Evolutionary conservation across 1,284 basidiomycete species (phyloP).

Genomic region (Irpex sp.): DNA sequence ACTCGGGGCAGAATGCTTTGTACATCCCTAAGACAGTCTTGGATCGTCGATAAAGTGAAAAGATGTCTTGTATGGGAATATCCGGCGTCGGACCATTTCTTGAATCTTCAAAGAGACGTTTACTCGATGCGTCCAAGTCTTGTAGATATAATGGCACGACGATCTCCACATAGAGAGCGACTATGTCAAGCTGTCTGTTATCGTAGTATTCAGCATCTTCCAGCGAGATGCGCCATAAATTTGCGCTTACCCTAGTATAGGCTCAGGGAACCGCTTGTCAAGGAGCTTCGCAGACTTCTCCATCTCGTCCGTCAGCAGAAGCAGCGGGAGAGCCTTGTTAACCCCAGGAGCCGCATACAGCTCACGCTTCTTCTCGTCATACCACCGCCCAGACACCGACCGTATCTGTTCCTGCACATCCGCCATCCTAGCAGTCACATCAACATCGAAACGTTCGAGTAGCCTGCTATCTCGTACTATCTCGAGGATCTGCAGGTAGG

Average conservation of each 20-base stretch:
- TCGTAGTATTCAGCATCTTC: conserved; percentile 10
- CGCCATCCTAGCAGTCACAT: conserved; percentile 58
- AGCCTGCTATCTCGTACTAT: conserved; percentile 70
- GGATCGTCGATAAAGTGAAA: conserved; percentile 78
- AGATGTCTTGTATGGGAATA: conserved; percentile 85
- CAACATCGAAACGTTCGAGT: conserved; percentile 63
- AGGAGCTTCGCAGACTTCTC: conserved; percentile 82
- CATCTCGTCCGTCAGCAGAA: conserved; percentile 85
- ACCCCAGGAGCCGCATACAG: conserved; percentile 61
- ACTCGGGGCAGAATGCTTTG: conserved; percentile 78
- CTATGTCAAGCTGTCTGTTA: conserved; percentile 71
- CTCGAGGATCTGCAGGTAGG: conserved; percentile 65
- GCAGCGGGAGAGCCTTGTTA: conserved; percentile 74
- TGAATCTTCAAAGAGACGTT: conserved; percentile 71
- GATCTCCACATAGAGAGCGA: conserved; percentile 73
- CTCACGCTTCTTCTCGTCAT: conserved; percentile 68
- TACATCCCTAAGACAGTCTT: conserved; percentile 77
- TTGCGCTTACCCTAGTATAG: conserved; percentile 67
- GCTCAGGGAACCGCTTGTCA: conserved; percentile 83
- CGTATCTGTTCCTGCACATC: conserved; percentile 72
- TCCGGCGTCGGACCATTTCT: conserved; percentile 77
- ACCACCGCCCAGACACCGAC: conserved; percentile 66
- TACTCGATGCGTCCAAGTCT: conserved; percentile 73
- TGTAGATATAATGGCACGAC: conserved; percentile 72
- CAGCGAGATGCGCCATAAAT: neutral